Percentiles rank a stretch among this genome's conserved stretches.
Evolutionary conservation across 2,329 filamentous ascomycete genomes (phyloP).

Genomic region (Talaromyces sp.): DNA sequence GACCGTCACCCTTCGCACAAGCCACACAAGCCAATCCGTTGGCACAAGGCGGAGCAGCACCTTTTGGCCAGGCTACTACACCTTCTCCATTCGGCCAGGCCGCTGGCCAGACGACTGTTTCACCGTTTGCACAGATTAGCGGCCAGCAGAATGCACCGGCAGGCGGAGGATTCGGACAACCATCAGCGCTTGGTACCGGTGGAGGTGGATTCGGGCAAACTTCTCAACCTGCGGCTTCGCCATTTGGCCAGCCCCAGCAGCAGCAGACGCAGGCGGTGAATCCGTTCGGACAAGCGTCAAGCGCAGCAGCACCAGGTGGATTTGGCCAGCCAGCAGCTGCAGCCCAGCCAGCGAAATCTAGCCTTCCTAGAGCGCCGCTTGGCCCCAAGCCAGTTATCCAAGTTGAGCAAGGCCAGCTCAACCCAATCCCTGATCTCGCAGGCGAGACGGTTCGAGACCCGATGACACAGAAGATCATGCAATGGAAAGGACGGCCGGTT

Average conservation of each 20-base stretch:
- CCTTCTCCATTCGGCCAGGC: slow-evolving; percentile 40
- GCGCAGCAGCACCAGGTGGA: slow-evolving; percentile 14
- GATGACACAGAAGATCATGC: slow-evolving; percentile 37
- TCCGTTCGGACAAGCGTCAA: slow-evolving; percentile 23
- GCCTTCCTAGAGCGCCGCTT: slow-evolving; percentile 11
- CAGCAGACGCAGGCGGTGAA: slow-evolving; percentile 20
- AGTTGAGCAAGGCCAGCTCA: slow-evolving; percentile 23
- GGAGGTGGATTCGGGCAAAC: slow-evolving; percentile 2
- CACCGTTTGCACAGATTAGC: slow-evolving; percentile 25
- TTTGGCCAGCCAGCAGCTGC: slow-evolving; percentile 30
- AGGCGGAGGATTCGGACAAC: slow-evolving; percentile 9
- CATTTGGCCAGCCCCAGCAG: slow-evolving; percentile 27
- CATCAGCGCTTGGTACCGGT: not conserved
- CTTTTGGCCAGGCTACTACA: slow-evolving; percentile 5
- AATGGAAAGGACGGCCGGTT: slow-evolving; percentile 61
- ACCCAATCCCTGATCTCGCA: slow-evolving; percentile 29
- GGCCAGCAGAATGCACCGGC: slow-evolving; percentile 15
- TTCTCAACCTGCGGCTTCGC: slow-evolving; percentile 12
- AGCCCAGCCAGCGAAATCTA: slow-evolving; percentile 16
- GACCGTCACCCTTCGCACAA: slow-evolving; percentile 40
- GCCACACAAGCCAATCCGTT: slow-evolving; percentile 6
- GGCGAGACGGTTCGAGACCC: slow-evolving; percentile 33
- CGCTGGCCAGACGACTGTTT: slow-evolving; percentile 21
- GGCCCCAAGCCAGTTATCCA: slow-evolving; percentile 25
- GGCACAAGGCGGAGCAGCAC: not conserved